Evolutionary conservation across 2,329 filamentous ascomycete species (phyloP).

Genomic region (Trichoderma sp.): DNA sequence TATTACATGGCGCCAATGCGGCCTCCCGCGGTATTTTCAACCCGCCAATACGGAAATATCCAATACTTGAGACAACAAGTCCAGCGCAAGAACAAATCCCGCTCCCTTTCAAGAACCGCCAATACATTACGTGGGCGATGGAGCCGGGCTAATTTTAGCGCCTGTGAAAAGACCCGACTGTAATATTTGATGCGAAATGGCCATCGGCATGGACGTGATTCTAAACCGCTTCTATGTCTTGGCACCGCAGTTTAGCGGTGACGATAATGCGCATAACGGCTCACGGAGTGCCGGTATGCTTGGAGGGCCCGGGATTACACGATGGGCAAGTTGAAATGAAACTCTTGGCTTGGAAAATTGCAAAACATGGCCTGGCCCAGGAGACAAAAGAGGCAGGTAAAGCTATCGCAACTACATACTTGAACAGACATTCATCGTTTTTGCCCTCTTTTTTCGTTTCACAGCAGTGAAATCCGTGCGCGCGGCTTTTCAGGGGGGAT

Average conservation of each 20-base stretch:
- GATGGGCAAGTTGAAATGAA: neutral
- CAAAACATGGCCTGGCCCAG: neutral
- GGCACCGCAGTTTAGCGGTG: constrained; percentile 23
- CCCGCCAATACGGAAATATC: neutral
- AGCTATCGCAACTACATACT: neutral
- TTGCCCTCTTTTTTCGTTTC: neutral
- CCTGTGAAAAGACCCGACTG: constrained; percentile 7
- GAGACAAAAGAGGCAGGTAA: neutral
- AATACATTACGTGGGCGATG: constrained; percentile 17
- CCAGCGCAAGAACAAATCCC: neutral
- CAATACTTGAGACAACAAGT: neutral
- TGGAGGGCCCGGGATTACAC: neutral
- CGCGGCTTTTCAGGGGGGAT: constrained; percentile 2
- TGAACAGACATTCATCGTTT: neutral
- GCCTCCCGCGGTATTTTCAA: constrained; percentile 3
- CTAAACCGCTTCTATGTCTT: constrained; percentile 18
- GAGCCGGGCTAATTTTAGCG: constrained; percentile 5
- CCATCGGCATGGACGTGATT: neutral
- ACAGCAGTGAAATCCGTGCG: neutral
- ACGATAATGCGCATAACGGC: constrained; percentile 1
- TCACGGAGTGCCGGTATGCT: constrained; percentile 13
- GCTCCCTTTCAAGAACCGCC: neutral
- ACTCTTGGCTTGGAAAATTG: neutral
- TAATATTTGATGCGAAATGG: constrained; percentile 22
- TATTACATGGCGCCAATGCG: neutral